Evolutionary conservation across 768 basidiomycete species (phyloP), one percentile per base, ranked within the genome.

Genomic region (Pleurotus djamor): DNA sequence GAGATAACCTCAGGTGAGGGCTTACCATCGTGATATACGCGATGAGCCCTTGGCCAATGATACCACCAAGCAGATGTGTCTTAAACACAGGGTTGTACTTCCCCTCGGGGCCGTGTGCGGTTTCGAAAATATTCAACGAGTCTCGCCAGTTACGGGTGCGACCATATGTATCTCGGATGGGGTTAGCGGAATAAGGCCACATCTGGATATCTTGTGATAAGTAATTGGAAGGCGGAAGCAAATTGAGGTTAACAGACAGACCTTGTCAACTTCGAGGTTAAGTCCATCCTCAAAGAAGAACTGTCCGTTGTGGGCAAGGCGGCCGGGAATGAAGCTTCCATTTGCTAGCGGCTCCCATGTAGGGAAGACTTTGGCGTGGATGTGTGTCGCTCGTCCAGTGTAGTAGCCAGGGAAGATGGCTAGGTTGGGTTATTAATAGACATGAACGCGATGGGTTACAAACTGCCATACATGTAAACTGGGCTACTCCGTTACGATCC

Each of bases 351-450:
- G 62, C 0, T 67, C 69, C 83, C 83, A 84, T 58, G 73, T 75
- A 1, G 80, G 78, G 69, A 79, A 83, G 4, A 83, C 80, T 62
- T 83, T 84, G 44, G 82, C 69, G 64, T 84, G 83, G 60, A 84
- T 68, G 64, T 84, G 83, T 0, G 80, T 82, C 13, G 82, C 83
- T 17, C 83, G 79, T 8, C 83, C 82, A 1, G 79, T 82, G 64
- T 83, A 84, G 62, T 84, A 84, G 0, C 83, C 82, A 13, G 82
- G 82, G 71, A 80, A 83, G 57, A 83, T 83, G 2, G 76, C 81
- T 82, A 52, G 21, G 21, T 28, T 28, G 3, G 21, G 21, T 1
- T 28, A 28, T 28, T 28, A n/a, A 57, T 36, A 43, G 12, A 17
- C 41, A 13, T 43, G 43, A 37, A 10, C 28, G 34, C 33, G 59